Conservation (phyloP, 2,329 filamentous ascomycete genomes). For the Epichloe sp. region DNA sequence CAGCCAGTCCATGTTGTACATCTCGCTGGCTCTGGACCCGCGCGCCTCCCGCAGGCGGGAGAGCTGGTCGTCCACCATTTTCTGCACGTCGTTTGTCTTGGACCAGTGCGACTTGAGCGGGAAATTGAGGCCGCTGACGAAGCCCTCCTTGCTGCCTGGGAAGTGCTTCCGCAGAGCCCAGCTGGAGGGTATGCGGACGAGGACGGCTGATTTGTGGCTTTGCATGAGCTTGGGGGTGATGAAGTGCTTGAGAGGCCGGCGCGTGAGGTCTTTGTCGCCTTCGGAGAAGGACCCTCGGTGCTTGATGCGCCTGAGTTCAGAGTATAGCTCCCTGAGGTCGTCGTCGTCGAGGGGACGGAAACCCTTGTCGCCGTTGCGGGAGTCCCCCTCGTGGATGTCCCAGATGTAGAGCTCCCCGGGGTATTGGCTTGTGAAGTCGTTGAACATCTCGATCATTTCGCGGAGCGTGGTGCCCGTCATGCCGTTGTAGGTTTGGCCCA, state of each 20-base stretch:
- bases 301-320: conserved; percentile 11
- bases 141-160: conserved; percentile 16
- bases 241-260: conserved; percentile 13
- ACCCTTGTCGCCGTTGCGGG: background rate
- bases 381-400: conserved; percentile 13
- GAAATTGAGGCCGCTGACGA: conserved; percentile 14
- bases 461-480: conserved; percentile 12
- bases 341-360: background rate
- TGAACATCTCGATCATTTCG: conserved; percentile 17
- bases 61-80: conserved; percentile 13
- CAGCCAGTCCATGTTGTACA: conserved; percentile 17
- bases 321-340: conserved; percentile 9
- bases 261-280: conserved; percentile 13
- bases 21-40: conserved; percentile 1
- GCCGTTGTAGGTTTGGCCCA: conserved; percentile 12
- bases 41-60: conserved; percentile 6
- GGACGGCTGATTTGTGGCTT: conserved; percentile 12
- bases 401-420: conserved; percentile 22
- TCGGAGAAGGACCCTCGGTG: conserved; percentile 10
- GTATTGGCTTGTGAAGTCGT: conserved; percentile 14
- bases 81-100: conserved; percentile 5
- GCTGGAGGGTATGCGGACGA: conserved; percentile 15
- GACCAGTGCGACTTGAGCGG: conserved; percentile 14
- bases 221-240: conserved; percentile 7
- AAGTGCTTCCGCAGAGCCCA: conserved; percentile 11